phyloP scores from a whole-genome alignment of 2,329 filamentous ascomycete species.

The Periconia macrospinosa region DNA sequence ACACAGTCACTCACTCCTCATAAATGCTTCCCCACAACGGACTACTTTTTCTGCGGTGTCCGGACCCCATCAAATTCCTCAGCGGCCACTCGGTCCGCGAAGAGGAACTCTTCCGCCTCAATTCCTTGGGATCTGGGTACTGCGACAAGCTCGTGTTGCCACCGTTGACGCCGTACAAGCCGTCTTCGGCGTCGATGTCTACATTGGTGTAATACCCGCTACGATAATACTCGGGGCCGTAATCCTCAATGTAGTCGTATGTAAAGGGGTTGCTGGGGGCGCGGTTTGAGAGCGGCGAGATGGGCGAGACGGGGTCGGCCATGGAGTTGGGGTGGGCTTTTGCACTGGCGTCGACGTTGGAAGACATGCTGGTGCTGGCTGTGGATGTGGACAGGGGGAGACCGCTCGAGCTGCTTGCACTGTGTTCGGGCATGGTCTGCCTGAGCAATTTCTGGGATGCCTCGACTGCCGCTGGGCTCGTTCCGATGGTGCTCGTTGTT shows the following conservation, averaged over 20 bases:
- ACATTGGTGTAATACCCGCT: constrained; percentile 17
- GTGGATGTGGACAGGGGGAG: constrained; percentile 14
- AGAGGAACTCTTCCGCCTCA: constrained; percentile 2
- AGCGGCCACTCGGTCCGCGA: constrained; percentile 37
- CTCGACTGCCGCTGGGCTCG: constrained; percentile 18
- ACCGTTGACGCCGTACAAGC: constrained; percentile 34
- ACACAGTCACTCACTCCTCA: constrained; percentile 19
- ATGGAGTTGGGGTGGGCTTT: neutral
- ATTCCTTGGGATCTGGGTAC: constrained; percentile 23
- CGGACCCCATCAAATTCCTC: constrained; percentile 19
- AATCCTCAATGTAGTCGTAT: constrained; percentile 36
- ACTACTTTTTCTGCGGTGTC: constrained; percentile 24
- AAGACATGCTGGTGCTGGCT: constrained; percentile 12
- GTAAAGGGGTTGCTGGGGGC: constrained; percentile 25
- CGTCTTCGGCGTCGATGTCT: constrained; percentile 28
- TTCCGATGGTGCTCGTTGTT: constrained; percentile 1
- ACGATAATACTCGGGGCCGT: constrained; percentile 30
- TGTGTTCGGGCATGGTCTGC: constrained; percentile 26
- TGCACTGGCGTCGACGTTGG: neutral
- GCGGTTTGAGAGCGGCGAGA: constrained; percentile 16
- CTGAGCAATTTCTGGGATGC: constrained; percentile 25
- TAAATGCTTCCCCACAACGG: constrained; percentile 39
- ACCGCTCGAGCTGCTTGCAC: constrained; percentile 27
- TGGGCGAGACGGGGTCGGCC: constrained; percentile 12
- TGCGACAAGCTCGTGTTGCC: constrained; percentile 29